Conservation (phyloP, 1,284 basidiomycete species). For the Pseudozyma sp. region DNA sequence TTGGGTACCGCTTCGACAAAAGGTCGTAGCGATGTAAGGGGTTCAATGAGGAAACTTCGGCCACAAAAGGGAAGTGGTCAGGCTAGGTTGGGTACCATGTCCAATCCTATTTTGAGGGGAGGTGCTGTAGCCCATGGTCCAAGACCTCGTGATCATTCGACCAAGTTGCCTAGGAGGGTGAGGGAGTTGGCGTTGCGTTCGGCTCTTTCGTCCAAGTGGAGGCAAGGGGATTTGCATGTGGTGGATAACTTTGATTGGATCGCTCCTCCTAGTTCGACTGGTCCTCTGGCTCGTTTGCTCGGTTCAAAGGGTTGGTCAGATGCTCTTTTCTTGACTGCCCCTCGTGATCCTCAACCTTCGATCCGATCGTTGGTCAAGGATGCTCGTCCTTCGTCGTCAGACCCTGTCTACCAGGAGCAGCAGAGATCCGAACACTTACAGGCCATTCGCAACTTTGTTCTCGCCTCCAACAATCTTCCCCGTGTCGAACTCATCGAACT, state of each 20-base stretch:
- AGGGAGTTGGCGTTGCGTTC: conserved; percentile 92
- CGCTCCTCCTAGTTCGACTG: conserved; percentile 61
- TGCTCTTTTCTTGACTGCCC: conserved; percentile 65
- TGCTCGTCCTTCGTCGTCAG: conserved; percentile 53
- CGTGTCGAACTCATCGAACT: conserved; percentile 61
- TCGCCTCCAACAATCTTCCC: conserved; percentile 61
- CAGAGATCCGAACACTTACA: conserved; percentile 55
- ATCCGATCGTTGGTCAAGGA: conserved; percentile 31
- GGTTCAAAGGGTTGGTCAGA: conserved; percentile 59
- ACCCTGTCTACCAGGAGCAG: conserved; percentile 57
- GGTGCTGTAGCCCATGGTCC: conserved; percentile 93
- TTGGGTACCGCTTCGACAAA: conserved; percentile 92
- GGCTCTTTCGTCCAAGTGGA: conserved; percentile 83
- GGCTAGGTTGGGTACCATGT: conserved; percentile 88
- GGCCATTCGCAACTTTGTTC: conserved; percentile 56
- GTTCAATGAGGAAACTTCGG: conserved; percentile 87
- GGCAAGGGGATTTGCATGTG: conserved; percentile 80
- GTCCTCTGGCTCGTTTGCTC: conserved; percentile 55
- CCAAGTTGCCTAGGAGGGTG: conserved; percentile 88
- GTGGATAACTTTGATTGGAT: conserved; percentile 74
- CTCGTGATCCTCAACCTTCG: conserved; percentile 52
- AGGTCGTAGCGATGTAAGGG: conserved; percentile 87
- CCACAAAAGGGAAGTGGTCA: conserved; percentile 91
- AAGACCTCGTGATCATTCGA: conserved; percentile 89
- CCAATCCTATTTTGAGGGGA: conserved; percentile 88